These are phyloP conservation scores for Aspergillaceae sp. DNA, from an alignment of 2,329 filamentous ascomycete genomes.

Conservation along the genomic window DNA sequence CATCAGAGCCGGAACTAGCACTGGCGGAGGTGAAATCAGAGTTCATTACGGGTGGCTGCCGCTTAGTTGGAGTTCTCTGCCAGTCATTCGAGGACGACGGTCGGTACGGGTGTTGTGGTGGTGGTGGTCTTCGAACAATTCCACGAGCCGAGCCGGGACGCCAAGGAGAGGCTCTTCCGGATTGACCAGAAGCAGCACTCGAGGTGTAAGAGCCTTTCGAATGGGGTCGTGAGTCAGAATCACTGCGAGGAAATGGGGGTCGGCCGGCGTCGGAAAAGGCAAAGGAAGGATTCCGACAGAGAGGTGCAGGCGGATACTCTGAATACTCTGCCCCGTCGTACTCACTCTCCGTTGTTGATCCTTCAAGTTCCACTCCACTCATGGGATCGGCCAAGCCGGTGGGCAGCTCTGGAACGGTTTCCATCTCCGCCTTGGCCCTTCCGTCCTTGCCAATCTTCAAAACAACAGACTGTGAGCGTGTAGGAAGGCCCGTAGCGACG, in stretches of 20 bases:
- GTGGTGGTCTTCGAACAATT: conserved; percentile 15
- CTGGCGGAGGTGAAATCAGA: conserved; percentile 27
- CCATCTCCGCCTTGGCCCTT: conserved; percentile 40
- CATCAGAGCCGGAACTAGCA: conserved; percentile 18
- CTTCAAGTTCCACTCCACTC: conserved; percentile 34
- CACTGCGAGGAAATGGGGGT: conserved; percentile 23
- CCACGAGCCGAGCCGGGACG: conserved; percentile 24
- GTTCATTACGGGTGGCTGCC: conserved; percentile 22
- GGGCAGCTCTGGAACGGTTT: conserved; percentile 24
- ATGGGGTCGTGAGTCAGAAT: conserved; percentile 30
- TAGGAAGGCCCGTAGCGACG: conserved; percentile 20
- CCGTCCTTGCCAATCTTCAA: conserved; percentile 43
- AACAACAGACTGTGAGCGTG: conserved; percentile 35
- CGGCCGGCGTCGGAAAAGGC: conserved; percentile 27
- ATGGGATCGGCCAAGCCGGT: conserved; percentile 28
- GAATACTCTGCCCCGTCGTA: conserved; percentile 33
- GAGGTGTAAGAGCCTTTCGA: conserved; percentile 39
- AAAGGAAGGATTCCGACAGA: conserved; percentile 33
- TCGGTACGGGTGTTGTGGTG: conserved; percentile 2
- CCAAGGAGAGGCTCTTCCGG: conserved; percentile 36
- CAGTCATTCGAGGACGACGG: conserved; percentile 13
- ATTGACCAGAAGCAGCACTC: conserved; percentile 32
- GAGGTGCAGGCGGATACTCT: conserved; percentile 27
- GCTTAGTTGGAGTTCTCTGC: conserved; percentile 28
- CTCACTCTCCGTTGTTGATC: conserved; percentile 36